phyloP scores from a whole-genome alignment of 2,329 filamentous ascomycete species.

The Nemania sp. region DNA sequence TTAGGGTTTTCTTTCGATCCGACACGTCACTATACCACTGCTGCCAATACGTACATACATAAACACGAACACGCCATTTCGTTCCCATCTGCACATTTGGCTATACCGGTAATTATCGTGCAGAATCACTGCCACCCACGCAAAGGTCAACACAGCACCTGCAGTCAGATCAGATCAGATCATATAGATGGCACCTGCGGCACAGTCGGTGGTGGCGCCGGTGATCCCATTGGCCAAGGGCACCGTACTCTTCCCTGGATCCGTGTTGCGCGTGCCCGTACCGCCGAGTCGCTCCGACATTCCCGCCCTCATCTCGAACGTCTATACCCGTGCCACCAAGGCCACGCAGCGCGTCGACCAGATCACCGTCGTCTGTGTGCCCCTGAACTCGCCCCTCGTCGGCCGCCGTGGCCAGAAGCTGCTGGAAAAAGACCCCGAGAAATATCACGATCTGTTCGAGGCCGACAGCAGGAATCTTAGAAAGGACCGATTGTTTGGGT shows the following conservation, averaged over 20 bases:
- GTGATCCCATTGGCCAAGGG: conserved; percentile 82
- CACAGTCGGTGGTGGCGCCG: conserved; percentile 60
- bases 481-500: conserved; percentile 77
- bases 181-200: conserved; percentile 35
- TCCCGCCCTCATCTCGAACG: conserved; percentile 79
- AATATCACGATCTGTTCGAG: conserved; percentile 51
- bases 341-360: conserved; percentile 66
- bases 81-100: background rate
- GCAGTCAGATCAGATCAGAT: background rate
- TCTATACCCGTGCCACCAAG: conserved; percentile 76
- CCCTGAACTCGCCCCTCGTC: conserved; percentile 75
- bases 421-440: conserved; percentile 64
- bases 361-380: conserved; percentile 85
- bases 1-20: too few species aligned
- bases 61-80: background rate
- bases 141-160: too few species aligned
- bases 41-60: too few species aligned
- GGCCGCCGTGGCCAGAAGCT: conserved; percentile 75
- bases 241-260: conserved; percentile 81
- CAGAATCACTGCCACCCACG: too few species aligned
- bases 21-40: background rate
- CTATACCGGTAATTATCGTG: too few species aligned
- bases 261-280: conserved; percentile 82
- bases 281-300: conserved; percentile 81
- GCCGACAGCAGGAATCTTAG: conserved; percentile 62